A percentile compares a stretch with the other conserved stretches of the same genome.
Conservation (phyloP, 2,329 filamentous ascomycete genomes). For the Diplodia sapinea region DNA sequence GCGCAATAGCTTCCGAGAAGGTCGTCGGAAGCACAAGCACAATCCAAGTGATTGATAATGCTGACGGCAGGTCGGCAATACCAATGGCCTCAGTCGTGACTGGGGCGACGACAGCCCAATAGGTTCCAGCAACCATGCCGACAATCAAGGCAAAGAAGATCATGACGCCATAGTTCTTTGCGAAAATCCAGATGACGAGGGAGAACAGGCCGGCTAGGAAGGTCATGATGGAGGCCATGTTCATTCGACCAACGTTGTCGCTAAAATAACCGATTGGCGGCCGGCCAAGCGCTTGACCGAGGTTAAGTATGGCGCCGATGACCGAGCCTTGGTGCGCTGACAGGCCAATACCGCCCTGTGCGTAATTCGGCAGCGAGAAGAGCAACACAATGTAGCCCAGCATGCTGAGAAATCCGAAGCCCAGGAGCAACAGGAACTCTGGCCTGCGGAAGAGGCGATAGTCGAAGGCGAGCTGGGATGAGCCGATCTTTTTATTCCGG, state of each 20-base stretch:
- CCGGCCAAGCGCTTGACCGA: conserved; percentile 69
- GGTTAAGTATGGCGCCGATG: conserved; percentile 74
- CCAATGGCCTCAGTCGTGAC: conserved; percentile 77
- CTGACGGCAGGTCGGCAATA: conserved; percentile 69
- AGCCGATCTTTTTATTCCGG: conserved; percentile 62
- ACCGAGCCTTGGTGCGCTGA: conserved; percentile 70
- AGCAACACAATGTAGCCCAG: conserved; percentile 78
- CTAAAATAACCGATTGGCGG: conserved; percentile 75
- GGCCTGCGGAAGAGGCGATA: conserved; percentile 63
- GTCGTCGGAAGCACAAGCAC: conserved; percentile 72
- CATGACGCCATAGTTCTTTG: conserved; percentile 69
- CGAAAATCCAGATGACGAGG: conserved; percentile 75
- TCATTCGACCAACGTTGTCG: conserved; percentile 73
- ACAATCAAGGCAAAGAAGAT: conserved; percentile 72
- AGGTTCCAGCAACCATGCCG: conserved; percentile 71
- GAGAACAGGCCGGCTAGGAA: conserved; percentile 68
- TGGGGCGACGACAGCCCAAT: conserved; percentile 69
- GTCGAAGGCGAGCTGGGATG: conserved; percentile 67
- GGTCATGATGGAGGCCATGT: conserved; percentile 71
- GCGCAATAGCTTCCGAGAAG: conserved; percentile 63
- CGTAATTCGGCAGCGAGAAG: conserved; percentile 77
- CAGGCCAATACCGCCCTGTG: conserved; percentile 67
- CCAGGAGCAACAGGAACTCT: conserved; percentile 69
- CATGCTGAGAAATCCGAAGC: conserved; percentile 73
- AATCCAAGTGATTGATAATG: conserved; percentile 74